Base-by-base conservation (phyloP, 2,329 filamentous ascomycete species). In the Cladosporium halotolerans region DNA sequence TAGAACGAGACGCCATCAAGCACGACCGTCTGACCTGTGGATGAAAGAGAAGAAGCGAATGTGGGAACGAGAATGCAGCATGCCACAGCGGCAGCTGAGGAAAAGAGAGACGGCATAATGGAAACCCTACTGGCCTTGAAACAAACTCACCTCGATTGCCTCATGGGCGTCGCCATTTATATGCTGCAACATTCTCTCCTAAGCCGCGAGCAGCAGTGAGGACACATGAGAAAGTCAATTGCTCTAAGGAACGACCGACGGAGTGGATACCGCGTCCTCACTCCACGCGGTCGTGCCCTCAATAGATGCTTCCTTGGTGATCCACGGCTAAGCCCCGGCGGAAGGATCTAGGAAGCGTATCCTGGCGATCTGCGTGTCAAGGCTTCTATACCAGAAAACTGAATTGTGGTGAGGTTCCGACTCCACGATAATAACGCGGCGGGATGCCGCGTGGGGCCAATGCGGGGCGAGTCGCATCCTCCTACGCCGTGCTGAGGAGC, bases 1-100 rank as follows among this genome's bases (percentile, higher is more conserved):
- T 72, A 74, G 59, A 73, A 74, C 3, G 67, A 58, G 9, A 72
- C 58, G 34, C 68, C 70, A 40, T 70, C 66, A 2, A 75, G 59
- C 4, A 65, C 63, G 0, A 73, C 68, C 0, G 71, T 74, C 53
- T 70, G 70, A 5, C 72, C 72, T 3, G 70, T 73, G 9, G 66
- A 61, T 10, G 63, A 41, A 31, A 67, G 54, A 14, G 55, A 46
- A 41, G 46, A 57, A 34, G 59, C 45, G 14, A 53, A 31, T 23
- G 48, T 33, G n/a, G 40, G 33, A 28, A 34, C 13, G 9, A 51
- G 16, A 13, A 44, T 5, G 32, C 33, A 28, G 39, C 23, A 44
- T 16, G 48, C 33, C 31, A 43, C 42, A 11, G 36, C n/a, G 6
- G 48, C 48, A 18, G 48, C 48, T 8, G 31, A 10, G 4, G 28